Base-by-base conservation (phyloP, 805 yeast species). In the Yarrowia yakushimensis region DNA sequence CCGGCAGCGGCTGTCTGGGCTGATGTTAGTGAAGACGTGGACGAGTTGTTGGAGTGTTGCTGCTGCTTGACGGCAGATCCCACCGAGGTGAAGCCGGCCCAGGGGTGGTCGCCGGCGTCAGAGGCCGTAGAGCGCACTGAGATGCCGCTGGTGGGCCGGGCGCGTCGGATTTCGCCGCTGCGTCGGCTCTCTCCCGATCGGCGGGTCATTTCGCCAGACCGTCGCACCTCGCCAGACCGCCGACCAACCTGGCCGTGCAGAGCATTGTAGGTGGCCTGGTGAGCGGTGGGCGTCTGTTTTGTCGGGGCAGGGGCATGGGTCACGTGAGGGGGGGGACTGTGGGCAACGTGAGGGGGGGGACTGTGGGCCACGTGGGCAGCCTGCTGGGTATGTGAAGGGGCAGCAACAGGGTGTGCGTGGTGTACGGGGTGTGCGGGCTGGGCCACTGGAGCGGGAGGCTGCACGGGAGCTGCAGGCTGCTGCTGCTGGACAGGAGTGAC, bases 261-360 rank as follows among this genome's bases (percentile, higher is more conserved):
- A 15, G 61, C 61, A 20, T 55, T 30, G 48, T 55, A 55, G 22
- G 61, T 55, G 28, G 61, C 48, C 48, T 55, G 46, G 61, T 55
- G 61, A 27, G 48, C 39, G 36, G 48, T 41, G 22, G 46, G 39
- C n/a, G 48, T 41, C 36, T 39, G 48, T n/a, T 48, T 48, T 10
- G 55, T 12, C 22, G 37, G 39, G 2, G 55, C 18, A 1, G 55
- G 39, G 15, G 55, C 55, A 7, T 31, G 39, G 6, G 52, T 45
- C 52, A 45, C 52, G 18, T 45, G 52, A 11, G 55, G 55, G 23
- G 55, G 55, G 4, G 55, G 55, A 11, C 39, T 20, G 30, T 48
- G 54, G 8, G 33, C 17, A 33, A 43, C 48, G 22, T 27, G 48
- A 3, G 30, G 15, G 31, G 31, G 22, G n/a, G n/a, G n/a, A n/a